Evolutionary conservation across 305 asterid genomes (phyloP).

Genomic region (Andrographis paniculata): DNA sequence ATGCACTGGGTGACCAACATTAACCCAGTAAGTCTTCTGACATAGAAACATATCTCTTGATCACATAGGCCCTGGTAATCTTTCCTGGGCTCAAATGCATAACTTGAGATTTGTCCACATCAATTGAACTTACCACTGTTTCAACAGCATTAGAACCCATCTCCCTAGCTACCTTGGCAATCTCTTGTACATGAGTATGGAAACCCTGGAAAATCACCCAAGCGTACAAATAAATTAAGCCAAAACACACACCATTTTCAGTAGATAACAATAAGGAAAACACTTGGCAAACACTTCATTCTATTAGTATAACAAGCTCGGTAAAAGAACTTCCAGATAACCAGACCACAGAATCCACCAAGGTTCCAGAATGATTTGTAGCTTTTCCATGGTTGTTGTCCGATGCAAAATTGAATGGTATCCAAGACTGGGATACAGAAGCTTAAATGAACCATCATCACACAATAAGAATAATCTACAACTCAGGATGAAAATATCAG

Average conservation of each 20-base stretch:
- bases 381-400: conserved; percentile 25
- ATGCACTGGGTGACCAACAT: too few species aligned
- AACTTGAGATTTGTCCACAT: neutral
- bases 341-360: too few species aligned
- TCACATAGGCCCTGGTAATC: too few species aligned
- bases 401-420: conserved; percentile 52
- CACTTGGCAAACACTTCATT: too few species aligned
- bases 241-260: neutral
- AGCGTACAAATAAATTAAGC: neutral
- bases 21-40: too few species aligned
- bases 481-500: neutral
- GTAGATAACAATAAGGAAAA: too few species aligned
- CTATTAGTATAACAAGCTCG: too few species aligned
- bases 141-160: conserved; percentile 30
- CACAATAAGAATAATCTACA: conserved; percentile 12
- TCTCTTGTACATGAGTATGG: conserved; percentile 54
- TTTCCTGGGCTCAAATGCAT: neutral
- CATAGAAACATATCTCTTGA: too few species aligned
- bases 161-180: conserved; percentile 26
- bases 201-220: conserved; percentile 42
- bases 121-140: conserved; percentile 34
- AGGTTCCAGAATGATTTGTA: too few species aligned
- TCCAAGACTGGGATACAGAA: conserved; percentile 59
- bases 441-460: conserved; percentile 10
- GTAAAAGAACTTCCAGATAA: too few species aligned